Conservation (phyloP, 768 basidiomycete genomes). For the Mycena albidolilacea region DNA sequence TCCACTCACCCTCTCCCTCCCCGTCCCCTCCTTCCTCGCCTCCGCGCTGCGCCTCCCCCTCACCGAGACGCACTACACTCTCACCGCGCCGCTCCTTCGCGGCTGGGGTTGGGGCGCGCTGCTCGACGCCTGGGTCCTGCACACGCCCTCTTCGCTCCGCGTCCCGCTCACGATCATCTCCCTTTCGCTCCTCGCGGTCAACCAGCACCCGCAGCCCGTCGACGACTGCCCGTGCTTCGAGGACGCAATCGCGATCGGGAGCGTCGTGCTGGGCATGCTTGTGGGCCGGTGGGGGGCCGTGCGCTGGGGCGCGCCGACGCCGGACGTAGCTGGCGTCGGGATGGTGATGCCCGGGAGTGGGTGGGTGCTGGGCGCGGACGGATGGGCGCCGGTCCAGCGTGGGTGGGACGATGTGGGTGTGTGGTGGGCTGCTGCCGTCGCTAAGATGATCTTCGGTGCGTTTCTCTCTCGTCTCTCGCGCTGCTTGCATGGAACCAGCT, state of each 20-base stretch:
- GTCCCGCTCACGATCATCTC: slow-evolving; percentile 76
- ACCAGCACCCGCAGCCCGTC: slow-evolving; percentile 93
- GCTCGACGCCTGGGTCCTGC: slow-evolving; percentile 56
- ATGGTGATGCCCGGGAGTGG: slow-evolving; percentile 73
- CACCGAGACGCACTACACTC: slow-evolving; percentile 15
- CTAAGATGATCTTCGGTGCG: slow-evolving; percentile 64
- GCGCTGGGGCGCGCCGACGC: slow-evolving; percentile 54
- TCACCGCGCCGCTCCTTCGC: slow-evolving; percentile 39
- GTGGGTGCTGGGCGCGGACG: slow-evolving; percentile 50
- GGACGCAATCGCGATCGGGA: slow-evolving; percentile 94
- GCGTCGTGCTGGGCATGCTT: slow-evolving; percentile 83
- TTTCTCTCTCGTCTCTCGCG: slow-evolving; percentile 5
- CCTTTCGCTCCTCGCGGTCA: slow-evolving; percentile 80
- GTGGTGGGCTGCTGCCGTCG: slow-evolving; percentile 63
- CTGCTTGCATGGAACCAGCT: background rate
- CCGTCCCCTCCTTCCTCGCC: slow-evolving; percentile 49
- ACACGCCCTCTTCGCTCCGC: slow-evolving; percentile 31
- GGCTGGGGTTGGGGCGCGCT: slow-evolving; percentile 37
- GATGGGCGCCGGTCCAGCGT: slow-evolving; percentile 37
- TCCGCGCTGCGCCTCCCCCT: background rate
- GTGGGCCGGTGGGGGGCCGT: slow-evolving; percentile 77
- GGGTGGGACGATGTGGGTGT: slow-evolving; percentile 58
- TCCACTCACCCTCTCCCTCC: slow-evolving; percentile 47
- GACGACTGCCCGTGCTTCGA: slow-evolving; percentile 99
- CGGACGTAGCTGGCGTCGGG: slow-evolving; percentile 40